These are phyloP conservation scores for Dalechampia spathulata DNA, from an alignment of 441 rosid species.

Conservation along the genomic window DNA sequence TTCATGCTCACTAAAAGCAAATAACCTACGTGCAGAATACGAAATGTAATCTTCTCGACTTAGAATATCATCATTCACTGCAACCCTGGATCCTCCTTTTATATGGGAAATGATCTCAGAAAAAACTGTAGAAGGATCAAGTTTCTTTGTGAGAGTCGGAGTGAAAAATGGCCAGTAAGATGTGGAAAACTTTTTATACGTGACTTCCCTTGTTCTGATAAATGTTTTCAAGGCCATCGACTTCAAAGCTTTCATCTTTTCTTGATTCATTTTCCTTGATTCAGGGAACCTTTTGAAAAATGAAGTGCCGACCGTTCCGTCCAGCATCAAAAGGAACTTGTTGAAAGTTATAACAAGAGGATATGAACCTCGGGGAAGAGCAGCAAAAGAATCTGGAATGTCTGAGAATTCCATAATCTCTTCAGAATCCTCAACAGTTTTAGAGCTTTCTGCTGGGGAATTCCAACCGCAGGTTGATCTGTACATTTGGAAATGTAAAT, in stretches of 20 bases:
- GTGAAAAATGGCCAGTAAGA: constrained; percentile 47
- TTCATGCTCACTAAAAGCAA: constrained; percentile 20
- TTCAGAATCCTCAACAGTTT: constrained; percentile 24
- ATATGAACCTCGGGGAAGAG: constrained; percentile 23
- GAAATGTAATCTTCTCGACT: constrained; percentile 28
- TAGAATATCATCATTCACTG: constrained; percentile 22
- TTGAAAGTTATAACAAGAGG: constrained; percentile 45
- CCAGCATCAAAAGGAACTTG: constrained; percentile 55
- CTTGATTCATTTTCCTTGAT: constrained; percentile 13
- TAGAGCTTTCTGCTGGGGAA: constrained; percentile 15
- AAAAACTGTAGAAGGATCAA: constrained; percentile 44
- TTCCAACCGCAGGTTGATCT: constrained; percentile 29
- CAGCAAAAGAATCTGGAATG: constrained; percentile 41
- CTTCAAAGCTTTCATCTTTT: constrained; percentile 12
- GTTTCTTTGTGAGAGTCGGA: constrained; percentile 23
- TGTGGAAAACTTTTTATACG: constrained; percentile 34
- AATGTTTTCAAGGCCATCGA: constrained; percentile 26
- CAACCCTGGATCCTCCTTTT: constrained; percentile 36
- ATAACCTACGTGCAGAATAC: constrained; percentile 29
- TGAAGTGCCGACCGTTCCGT: constrained; percentile 42
- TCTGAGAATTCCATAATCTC: constrained; percentile 30
- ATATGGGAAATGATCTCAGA: constrained; percentile 47
- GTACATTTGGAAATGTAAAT: neutral
- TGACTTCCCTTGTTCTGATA: constrained; percentile 38
- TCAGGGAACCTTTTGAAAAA: constrained; percentile 38